Conservation (phyloP, 257 asterid genomes). For the Ehretia macrophylla region DNA sequence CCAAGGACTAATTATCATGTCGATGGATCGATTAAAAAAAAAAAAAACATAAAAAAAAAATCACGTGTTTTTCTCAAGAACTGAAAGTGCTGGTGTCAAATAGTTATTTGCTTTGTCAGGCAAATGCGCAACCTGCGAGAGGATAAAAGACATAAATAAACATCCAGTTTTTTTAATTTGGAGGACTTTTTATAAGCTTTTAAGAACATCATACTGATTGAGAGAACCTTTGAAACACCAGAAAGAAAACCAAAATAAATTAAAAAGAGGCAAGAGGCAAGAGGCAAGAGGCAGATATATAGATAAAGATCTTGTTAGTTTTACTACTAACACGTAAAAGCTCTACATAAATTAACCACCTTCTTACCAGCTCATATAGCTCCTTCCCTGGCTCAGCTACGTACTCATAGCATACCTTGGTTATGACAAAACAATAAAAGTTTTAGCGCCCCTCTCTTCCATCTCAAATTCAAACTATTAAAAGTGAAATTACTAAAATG, state of each 20-base stretch:
- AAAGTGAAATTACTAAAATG: too few relatives aligned
- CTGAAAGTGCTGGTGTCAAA: slow-evolving; percentile 93
- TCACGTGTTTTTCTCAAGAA: slow-evolving; percentile 88
- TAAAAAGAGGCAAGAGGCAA: too few relatives aligned
- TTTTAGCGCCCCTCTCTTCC: slow-evolving; percentile 10
- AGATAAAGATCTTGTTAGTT: background rate
- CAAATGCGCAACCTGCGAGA: slow-evolving; percentile 80
- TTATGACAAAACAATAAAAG: background rate
- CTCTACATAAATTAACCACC: background rate
- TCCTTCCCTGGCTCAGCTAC: slow-evolving; percentile 94
- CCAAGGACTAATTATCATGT: background rate
- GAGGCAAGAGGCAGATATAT: too few relatives aligned
- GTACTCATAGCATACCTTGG: slow-evolving; percentile 91
- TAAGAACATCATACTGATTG: background rate
- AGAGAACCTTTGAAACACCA: background rate
- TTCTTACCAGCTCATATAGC: slow-evolving; percentile 85
- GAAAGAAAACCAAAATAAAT: too few relatives aligned
- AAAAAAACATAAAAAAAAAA: too few relatives aligned
- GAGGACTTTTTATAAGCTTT: background rate
- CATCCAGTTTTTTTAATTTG: background rate
- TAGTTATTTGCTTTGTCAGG: slow-evolving; percentile 98
- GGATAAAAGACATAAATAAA: too few relatives aligned
- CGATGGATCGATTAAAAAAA: too few relatives aligned
- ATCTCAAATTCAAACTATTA: background rate
- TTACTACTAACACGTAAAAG: background rate